Evolutionary conservation across 2,329 filamentous ascomycete genomes (phyloP), one percentile per base, ranked within the genome.

Genomic region (Alternaria solani): DNA sequence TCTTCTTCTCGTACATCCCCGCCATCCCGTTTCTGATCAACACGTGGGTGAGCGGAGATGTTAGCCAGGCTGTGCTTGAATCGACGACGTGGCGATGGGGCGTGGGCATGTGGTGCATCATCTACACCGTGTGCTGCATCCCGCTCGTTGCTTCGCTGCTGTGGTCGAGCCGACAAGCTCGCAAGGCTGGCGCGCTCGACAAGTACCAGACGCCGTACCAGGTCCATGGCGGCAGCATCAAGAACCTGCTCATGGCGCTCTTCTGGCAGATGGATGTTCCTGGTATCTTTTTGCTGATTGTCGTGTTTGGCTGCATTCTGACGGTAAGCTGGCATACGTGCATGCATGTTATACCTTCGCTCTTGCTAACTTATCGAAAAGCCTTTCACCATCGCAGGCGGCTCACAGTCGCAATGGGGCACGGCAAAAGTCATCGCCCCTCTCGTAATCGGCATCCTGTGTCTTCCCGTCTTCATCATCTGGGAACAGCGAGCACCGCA

Each of bases 1-100:
- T 90, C 8, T 80, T 90, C 66, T 90, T 89, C 79, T 88, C 85
- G 48, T 90, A 88, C 69, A 78, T 90, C 16, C 68, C 68, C 7
- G 65, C 66, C 2, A 26, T 55, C 5, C 68, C 67, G 7, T 70
- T 72, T 47, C 30, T 72, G 18, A 69, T 75, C 86, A 89, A 89
- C 68, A 87, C 87, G 0, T 90, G 87, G 87, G 81, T 89, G 14
- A 86, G 85, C 61, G 88, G 87, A 20, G 83, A 86, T 62, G 77
- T 90, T 51, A 83, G 85, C 0, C 70, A 75, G 0, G 81, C 84
- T 0, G 85, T 89, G 0, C 69, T 89, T 20, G 20, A 23, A 66
- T 57, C 0, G 2, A 85, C 85, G 0, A 83, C 79, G 2, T 90
- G 88, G 88, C 77, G 82, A 59, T 89, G 87, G 86, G 88, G 87